Base-by-base conservation (phyloP, 768 basidiomycete species). In the Pulveroboletus sp. region DNA sequence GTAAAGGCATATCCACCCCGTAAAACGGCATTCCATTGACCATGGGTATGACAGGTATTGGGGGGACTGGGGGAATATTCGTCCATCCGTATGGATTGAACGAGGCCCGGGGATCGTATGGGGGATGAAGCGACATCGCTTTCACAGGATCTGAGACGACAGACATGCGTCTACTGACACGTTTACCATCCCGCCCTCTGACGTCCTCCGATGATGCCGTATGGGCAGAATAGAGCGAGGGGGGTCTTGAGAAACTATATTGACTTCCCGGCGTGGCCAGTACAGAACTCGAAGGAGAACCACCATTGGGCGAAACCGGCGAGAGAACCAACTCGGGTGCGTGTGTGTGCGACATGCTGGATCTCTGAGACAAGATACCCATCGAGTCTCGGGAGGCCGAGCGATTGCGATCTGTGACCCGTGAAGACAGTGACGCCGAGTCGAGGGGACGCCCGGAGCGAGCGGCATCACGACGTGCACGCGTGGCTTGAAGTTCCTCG, bases 1-100 rank as follows among this genome's bases (percentile, higher is more conserved):
- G 73, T 10, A 89, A 70, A 7, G 86, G 83, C 76, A 80, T 79
- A 55, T 86, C 82, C 67, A 81, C 69, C 46, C 75, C 68, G 49
- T 72, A 75, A 34, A 76, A 69, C 9, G 76, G 73, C 43, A 79
- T 64, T 39, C 70, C 64, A 41, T 65, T 62, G 55, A 67, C 61
- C 51, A 51, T 45, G 6, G 69, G 63, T 40, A 66, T 51, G 27
- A 65, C 41, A 16, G 73, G 71, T 49, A 77, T 61, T 20, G 60
- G 36, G 45, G 53, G 53, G 19, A 50, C 57, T 32, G 45, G 40
- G 14, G 42, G 54, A 12, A 57, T 12, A 35, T 38, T 56, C 16
- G 30, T 38, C 67, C 68, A 68, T n/a, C 43, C 51, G 11, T 68
- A 69, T 22, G 67, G 61, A 45, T 58, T 54, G 35, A 70, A 55